Percentiles rank a stretch among this genome's conserved stretches.
phyloP scores from a whole-genome alignment of 148 eudicot species.

The Linanthus parryae region DNA sequence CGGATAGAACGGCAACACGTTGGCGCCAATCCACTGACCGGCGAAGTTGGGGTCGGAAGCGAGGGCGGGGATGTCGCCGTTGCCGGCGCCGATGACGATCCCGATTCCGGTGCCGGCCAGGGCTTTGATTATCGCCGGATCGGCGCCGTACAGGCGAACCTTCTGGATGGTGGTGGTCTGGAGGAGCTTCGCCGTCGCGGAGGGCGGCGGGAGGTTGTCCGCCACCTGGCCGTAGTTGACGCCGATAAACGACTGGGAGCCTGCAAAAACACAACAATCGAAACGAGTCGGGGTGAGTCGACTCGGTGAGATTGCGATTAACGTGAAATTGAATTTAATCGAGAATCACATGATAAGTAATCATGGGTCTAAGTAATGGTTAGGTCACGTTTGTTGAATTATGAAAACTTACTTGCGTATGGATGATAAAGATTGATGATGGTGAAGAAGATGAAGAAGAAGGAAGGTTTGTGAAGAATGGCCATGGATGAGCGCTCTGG shows the following conservation, averaged over 20 bases:
- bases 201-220: constrained; percentile 82
- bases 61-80: constrained; percentile 73
- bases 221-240: constrained; percentile 82
- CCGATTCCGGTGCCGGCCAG: constrained; percentile 70
- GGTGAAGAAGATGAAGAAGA: no score
- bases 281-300: constrained; percentile 1
- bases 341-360: no score
- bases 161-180: constrained; percentile 55
- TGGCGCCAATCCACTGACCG: constrained; percentile 63
- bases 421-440: no score
- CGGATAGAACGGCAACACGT: constrained; percentile 65
- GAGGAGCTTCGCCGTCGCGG: constrained; percentile 54
- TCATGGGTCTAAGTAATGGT: no score
- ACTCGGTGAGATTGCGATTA: background rate
- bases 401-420: no score
- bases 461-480: no score
- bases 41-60: constrained; percentile 77
- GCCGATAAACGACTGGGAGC: constrained; percentile 65
- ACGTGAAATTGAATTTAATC: no score
- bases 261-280: constrained; percentile 21
- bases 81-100: constrained; percentile 67
- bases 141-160: constrained; percentile 75
- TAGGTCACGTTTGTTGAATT: no score
- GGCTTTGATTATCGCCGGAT: constrained; percentile 68
- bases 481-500: no score